phyloP scores from a whole-genome alignment of 2,329 filamentous ascomycete genomes.

The Scedosporium apiospermum region DNA sequence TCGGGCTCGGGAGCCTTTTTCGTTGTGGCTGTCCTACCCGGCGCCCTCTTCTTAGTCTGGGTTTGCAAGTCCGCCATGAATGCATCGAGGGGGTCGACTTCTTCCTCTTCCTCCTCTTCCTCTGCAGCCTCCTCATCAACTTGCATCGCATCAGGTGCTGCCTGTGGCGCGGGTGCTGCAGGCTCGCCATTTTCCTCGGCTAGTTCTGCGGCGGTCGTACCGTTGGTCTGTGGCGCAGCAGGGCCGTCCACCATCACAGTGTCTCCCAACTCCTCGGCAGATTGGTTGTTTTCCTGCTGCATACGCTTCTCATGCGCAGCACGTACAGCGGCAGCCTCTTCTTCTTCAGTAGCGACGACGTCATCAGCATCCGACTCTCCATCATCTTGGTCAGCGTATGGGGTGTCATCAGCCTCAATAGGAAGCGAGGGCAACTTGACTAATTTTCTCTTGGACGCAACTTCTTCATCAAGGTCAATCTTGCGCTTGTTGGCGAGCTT shows the following conservation, averaged over 20 bases:
- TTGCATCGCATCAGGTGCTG: constrained; percentile 40
- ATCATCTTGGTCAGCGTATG: constrained; percentile 53
- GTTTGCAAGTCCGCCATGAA: constrained; percentile 67
- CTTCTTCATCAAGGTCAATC: constrained; percentile 80
- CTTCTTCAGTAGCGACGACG: constrained; percentile 77
- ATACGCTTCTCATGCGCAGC: constrained; percentile 75
- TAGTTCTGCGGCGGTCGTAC: constrained; percentile 8
- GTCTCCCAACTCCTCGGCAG: constrained; percentile 36
- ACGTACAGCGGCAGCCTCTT: constrained; percentile 74
- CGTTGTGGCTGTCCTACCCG: constrained; percentile 18
- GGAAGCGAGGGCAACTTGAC: constrained; percentile 20
- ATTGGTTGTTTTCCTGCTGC: constrained; percentile 36
- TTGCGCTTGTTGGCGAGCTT: constrained; percentile 63
- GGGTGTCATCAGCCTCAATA: constrained; percentile 46
- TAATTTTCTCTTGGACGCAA: constrained; percentile 76
- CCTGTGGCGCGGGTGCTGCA: constrained; percentile 12
- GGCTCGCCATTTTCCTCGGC: constrained; percentile 11
- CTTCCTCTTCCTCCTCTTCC: constrained; percentile 27
- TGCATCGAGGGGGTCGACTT: constrained; percentile 82
- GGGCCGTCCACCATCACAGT: constrained; percentile 17
- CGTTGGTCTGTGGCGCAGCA: constrained; percentile 21
- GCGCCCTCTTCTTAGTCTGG: constrained; percentile 14
- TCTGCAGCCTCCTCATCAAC: constrained; percentile 40
- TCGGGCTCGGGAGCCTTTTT: constrained; percentile 61
- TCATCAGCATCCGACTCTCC: constrained; percentile 68